Evolutionary conservation across 2,329 filamentous ascomycete species (phyloP).

Genomic region (Penicillium sp.): DNA sequence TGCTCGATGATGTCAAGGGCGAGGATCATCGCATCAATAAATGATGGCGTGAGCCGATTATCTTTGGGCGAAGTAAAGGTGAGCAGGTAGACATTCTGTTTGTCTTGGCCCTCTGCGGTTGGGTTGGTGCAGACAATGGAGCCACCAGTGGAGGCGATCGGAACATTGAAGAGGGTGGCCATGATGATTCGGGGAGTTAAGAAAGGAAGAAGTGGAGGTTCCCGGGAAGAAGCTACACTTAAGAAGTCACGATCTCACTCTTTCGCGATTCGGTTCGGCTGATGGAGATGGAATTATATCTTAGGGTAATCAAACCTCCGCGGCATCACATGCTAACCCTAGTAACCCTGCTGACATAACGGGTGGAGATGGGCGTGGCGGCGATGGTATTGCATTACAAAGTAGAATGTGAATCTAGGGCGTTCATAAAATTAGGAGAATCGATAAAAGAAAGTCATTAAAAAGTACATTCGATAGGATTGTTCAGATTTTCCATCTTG

Average conservation of each 20-base stretch:
- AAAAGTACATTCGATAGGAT: no score
- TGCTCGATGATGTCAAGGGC: slow-evolving; percentile 77
- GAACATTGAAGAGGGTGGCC: slow-evolving; percentile 62
- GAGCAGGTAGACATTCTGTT: slow-evolving; percentile 67
- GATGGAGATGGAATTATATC: slow-evolving; percentile 8
- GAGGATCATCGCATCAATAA: slow-evolving; percentile 69
- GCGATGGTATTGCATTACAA: not conserved
- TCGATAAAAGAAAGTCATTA: no score
- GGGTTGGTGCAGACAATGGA: slow-evolving; percentile 67
- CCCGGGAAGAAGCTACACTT: not conserved
- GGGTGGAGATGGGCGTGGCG: no score
- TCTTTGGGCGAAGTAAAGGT: slow-evolving; percentile 73
- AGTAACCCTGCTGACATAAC: slow-evolving; percentile 14
- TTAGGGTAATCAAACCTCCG: slow-evolving; percentile 21
- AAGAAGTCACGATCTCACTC: not conserved
- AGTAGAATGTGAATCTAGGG: no score
- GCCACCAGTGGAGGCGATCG: slow-evolving; percentile 60
- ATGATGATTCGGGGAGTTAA: slow-evolving; percentile 21
- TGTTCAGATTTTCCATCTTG: no score
- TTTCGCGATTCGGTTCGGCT: not conserved
- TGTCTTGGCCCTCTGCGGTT: slow-evolving; percentile 42
- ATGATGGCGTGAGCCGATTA: slow-evolving; percentile 72
- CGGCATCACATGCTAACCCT: slow-evolving; percentile 21
- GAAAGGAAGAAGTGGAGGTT: not conserved
- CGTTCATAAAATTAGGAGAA: no score